A percentile compares a stretch with the other conserved stretches of the same genome.
phyloP scores from a whole-genome alignment of 352 stramenopile species.

The Phytophthora cactorum region DNA sequence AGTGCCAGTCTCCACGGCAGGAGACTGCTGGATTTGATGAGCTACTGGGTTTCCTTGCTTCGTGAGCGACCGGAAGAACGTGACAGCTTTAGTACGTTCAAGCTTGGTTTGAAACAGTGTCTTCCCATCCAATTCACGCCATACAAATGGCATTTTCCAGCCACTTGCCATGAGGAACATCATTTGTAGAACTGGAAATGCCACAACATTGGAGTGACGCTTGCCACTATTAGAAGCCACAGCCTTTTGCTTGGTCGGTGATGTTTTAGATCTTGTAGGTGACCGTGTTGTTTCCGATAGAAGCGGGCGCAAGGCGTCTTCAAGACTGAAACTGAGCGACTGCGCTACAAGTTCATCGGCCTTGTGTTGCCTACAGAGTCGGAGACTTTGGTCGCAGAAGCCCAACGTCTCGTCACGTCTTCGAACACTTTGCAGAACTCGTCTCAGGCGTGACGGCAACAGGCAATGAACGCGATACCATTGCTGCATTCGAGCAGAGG shows the following conservation, averaged over 20 bases:
- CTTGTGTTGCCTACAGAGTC: conserved; percentile 50
- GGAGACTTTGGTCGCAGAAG: conserved; percentile 48
- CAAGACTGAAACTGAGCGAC: conserved; percentile 28
- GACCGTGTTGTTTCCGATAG: conserved; percentile 17
- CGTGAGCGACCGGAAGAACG: conserved; percentile 53
- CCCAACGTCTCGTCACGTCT: conserved; percentile 36
- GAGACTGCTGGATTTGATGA: conserved; percentile 8
- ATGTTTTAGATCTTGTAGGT: conserved; percentile 16
- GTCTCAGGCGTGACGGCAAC: conserved; percentile 23
- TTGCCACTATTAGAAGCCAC: conserved; percentile 6
- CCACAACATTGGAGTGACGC: not conserved
- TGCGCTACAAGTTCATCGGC: conserved; percentile 44
- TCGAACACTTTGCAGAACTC: conserved; percentile 21
- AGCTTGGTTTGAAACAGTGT: conserved; percentile 48
- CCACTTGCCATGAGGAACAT: conserved; percentile 53
- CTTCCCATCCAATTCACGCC: conserved; percentile 43
- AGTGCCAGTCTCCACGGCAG: not conserved
- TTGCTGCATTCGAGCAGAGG: conserved; percentile 35
- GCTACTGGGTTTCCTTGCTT: conserved; percentile 33
- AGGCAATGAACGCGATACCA: conserved; percentile 40
- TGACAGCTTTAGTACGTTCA: conserved; percentile 57
- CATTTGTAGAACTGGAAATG: conserved; percentile 54
- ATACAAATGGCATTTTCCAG: conserved; percentile 44
- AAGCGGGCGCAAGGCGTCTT: conserved; percentile 32
- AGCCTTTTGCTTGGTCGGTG: conserved; percentile 21